phyloP scores from a whole-genome alignment of 805 yeast species.

The Kazachstania viticola region DNA sequence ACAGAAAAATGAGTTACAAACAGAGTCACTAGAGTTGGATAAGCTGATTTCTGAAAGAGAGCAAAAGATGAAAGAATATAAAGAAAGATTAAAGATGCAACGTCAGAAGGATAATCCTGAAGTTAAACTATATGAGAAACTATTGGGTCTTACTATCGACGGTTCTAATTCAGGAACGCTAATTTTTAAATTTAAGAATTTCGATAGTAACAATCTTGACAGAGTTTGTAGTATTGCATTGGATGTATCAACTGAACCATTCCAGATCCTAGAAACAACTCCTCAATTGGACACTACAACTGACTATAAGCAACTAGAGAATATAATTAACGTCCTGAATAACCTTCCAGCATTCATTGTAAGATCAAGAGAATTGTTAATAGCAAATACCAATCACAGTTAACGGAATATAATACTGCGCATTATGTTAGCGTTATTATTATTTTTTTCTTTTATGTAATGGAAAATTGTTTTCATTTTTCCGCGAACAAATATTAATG shows the following conservation, averaged over 20 bases:
- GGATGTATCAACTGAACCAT: slow-evolving; percentile 33
- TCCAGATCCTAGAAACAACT: slow-evolving; percentile 26
- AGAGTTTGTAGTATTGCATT: slow-evolving; percentile 34
- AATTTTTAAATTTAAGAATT: slow-evolving; percentile 37
- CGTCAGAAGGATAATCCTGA: slow-evolving; percentile 40
- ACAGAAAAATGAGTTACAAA: slow-evolving; percentile 20
- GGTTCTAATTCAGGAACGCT: slow-evolving; percentile 35
- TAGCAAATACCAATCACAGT: too few relatives aligned
- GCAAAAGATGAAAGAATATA: slow-evolving; percentile 25
- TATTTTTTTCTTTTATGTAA: too few relatives aligned
- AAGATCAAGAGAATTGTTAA: slow-evolving; percentile 7
- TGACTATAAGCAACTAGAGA: slow-evolving; percentile 4
- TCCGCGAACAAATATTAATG: too few relatives aligned
- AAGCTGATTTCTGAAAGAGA: slow-evolving; percentile 23
- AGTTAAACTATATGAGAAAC: slow-evolving; percentile 37
- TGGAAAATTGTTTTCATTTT: too few relatives aligned
- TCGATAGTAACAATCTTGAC: slow-evolving; percentile 34
- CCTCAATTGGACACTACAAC: slow-evolving; percentile 29
- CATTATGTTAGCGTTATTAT: too few relatives aligned
- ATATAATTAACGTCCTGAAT: slow-evolving; percentile 8
- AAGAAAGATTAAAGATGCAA: slow-evolving; percentile 32
- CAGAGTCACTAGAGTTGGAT: slow-evolving; percentile 27
- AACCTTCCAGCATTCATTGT: slow-evolving; percentile 13
- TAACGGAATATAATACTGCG: too few relatives aligned
- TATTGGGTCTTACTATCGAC: slow-evolving; percentile 45